Evolutionary conservation across 805 yeast genomes (phyloP).

Genomic region (Metschnikowia orientalis): DNA sequence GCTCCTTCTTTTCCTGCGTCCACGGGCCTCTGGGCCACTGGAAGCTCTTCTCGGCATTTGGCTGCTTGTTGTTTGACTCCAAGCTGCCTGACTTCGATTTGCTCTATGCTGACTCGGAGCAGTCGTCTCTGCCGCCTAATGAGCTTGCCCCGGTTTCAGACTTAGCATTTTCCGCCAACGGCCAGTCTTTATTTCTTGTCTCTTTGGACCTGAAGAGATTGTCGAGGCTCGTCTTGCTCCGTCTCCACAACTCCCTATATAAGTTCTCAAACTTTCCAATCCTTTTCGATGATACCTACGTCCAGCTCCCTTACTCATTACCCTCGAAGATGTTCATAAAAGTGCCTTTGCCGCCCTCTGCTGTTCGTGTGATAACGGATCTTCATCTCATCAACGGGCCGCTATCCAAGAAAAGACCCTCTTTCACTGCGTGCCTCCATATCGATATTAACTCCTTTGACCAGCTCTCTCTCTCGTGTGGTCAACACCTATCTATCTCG

Average conservation of each 20-base stretch:
- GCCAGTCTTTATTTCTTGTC: constrained; percentile 18
- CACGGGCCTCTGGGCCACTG: constrained; percentile 23
- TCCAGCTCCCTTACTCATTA: constrained; percentile 17
- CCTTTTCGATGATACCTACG: constrained; percentile 25
- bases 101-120: constrained; percentile 1
- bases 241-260: constrained; percentile 6
- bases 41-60: constrained; percentile 34
- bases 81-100: constrained; percentile 4
- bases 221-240: constrained; percentile 21
- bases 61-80: constrained; percentile 28
- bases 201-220: constrained; percentile 17
- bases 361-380: constrained; percentile 24
- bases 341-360: constrained; percentile 30
- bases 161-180: constrained; percentile 25
- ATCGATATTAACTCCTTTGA: constrained; percentile 7
- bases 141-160: too few relatives aligned
- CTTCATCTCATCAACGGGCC: constrained; percentile 22
- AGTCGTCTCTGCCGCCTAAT: constrained; percentile 23
- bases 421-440: constrained; percentile 19
- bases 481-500: constrained; percentile 13
- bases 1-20: constrained; percentile 26
- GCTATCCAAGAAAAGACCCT: neutral
- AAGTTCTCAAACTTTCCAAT: constrained; percentile 12
- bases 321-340: constrained; percentile 18
- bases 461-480: constrained; percentile 16